These are phyloP conservation scores for Phtheirospermum japonicum DNA, from an alignment of 257 asterid species.

Conservation along the genomic window DNA sequence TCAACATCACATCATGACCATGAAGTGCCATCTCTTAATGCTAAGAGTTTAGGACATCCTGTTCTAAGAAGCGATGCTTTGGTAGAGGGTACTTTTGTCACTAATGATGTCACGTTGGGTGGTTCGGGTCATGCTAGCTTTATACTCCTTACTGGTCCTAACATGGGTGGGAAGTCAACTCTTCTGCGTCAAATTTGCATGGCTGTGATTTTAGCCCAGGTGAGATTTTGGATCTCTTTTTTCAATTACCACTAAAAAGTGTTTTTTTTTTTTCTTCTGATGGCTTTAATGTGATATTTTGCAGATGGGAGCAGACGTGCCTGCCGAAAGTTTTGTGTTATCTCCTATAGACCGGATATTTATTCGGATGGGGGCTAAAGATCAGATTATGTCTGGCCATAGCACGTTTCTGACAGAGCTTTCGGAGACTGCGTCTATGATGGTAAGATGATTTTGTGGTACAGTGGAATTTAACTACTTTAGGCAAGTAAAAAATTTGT, in stretches of 20 bases:
- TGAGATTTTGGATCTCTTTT: constrained; percentile 29
- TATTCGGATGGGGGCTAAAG: constrained; percentile 99
- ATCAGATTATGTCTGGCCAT: constrained; percentile 93
- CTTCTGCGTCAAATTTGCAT: constrained; percentile 93
- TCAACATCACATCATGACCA: constrained; percentile 35
- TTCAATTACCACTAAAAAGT: constrained; percentile 16
- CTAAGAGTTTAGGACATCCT: constrained; percentile 88
- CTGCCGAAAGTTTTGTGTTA: constrained; percentile 71
- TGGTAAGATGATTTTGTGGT: no score
- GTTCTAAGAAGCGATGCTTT: constrained; percentile 72
- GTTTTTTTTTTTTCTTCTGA: no score
- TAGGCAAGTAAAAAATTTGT: no score
- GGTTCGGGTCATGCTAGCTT: constrained; percentile 68
- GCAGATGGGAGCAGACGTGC: constrained; percentile 95
- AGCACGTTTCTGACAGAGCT: constrained; percentile 97
- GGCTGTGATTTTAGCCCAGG: constrained; percentile 97
- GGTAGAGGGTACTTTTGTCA: constrained; percentile 78
- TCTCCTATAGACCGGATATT: constrained; percentile 82
- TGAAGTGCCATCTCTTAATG: constrained; percentile 60
- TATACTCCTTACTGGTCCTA: constrained; percentile 94
- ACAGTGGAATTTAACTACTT: no score
- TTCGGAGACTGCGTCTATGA: constrained; percentile 91
- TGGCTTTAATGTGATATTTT: constrained; percentile 32
- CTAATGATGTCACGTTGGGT: constrained; percentile 80
- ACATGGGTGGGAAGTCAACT: constrained; percentile 99